A percentile compares a stretch with the other conserved stretches of the same genome.
Conservation (phyloP, 2,329 filamentous ascomycete species). For the Microdochium bolleyi region DNA sequence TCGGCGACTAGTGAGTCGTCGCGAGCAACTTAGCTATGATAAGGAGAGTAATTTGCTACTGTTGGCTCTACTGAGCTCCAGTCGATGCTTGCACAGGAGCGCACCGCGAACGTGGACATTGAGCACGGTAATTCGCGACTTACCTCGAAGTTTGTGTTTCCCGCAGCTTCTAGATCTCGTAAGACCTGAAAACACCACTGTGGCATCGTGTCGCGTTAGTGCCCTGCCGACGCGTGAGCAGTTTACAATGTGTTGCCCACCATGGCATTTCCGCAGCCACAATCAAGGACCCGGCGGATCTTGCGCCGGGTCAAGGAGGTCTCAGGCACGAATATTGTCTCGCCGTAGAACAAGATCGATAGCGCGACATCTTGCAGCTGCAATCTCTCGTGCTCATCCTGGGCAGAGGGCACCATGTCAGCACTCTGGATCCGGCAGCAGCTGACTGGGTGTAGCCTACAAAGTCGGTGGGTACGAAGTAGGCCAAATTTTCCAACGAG, state of each 20-base stretch:
- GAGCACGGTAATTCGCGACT: background rate
- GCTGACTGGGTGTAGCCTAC: constrained; percentile 31
- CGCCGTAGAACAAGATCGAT: constrained; percentile 54
- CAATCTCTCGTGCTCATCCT: constrained; percentile 63
- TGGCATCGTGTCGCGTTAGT: background rate
- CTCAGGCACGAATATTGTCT: constrained; percentile 64
- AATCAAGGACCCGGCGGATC: constrained; percentile 54
- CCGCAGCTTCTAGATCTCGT: background rate
- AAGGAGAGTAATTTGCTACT: too few species aligned
- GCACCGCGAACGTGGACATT: background rate
- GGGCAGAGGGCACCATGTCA: background rate
- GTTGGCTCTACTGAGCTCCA: background rate
- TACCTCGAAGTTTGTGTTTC: background rate
- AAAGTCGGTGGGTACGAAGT: constrained; percentile 65
- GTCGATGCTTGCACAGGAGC: background rate
- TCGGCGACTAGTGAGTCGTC: too few species aligned
- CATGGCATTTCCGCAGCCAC: constrained; percentile 61
- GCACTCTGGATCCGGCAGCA: background rate
- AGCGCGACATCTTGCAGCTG: constrained; percentile 57
- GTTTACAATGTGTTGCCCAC: constrained; percentile 3
- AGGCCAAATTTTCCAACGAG: constrained; percentile 55
- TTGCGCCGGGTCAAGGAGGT: constrained; percentile 27
- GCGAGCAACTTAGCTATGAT: too few species aligned
- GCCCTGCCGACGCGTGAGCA: background rate
- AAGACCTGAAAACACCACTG: background rate